These are phyloP conservation scores for Schwanniomyces pseudopolymorphus DNA, from an alignment of 805 yeast genomes.

Conservation along the genomic window DNA sequence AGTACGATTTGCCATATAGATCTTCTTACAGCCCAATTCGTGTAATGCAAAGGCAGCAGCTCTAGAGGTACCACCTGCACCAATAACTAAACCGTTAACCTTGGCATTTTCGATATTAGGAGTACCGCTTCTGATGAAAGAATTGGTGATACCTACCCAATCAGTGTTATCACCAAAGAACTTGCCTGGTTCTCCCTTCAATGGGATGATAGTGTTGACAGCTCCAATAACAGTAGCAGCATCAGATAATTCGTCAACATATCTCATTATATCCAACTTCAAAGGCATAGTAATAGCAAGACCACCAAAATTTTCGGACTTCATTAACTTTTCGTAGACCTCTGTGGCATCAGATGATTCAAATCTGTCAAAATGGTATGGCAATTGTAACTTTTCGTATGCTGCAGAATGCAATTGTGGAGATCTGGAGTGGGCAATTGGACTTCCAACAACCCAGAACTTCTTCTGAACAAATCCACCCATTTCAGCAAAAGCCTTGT, in stretches of 20 bases:
- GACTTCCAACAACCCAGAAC: conserved; percentile 77
- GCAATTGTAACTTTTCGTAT: conserved; percentile 72
- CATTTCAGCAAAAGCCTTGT: conserved; percentile 52
- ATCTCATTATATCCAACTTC: conserved; percentile 74
- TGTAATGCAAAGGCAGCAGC: conserved; percentile 90
- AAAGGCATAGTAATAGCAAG: conserved; percentile 93
- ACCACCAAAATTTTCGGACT: conserved; percentile 72
- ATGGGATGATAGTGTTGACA: conserved; percentile 78
- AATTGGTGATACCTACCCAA: conserved; percentile 82
- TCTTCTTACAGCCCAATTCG: conserved; percentile 70
- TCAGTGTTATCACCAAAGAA: conserved; percentile 90
- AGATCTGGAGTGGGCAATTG: conserved; percentile 84
- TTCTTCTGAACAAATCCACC: conserved; percentile 63
- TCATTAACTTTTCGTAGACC: conserved; percentile 53
- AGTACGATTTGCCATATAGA: conserved; percentile 83
- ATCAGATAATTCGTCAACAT: conserved; percentile 63
- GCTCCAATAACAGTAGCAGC: conserved; percentile 89
- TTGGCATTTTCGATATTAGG: conserved; percentile 35
- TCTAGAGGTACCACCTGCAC: conserved; percentile 97
- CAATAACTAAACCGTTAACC: conserved; percentile 74
- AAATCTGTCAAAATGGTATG: conserved; percentile 63
- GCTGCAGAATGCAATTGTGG: conserved; percentile 85
- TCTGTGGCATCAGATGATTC: conserved; percentile 65
- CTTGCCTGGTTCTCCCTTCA: conserved; percentile 35
- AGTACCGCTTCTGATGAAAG: conserved; percentile 65